These are phyloP conservation scores for Xylaria bambusicola DNA, from an alignment of 495 filamentous ascomycete genomes.

Conservation along the genomic window DNA sequence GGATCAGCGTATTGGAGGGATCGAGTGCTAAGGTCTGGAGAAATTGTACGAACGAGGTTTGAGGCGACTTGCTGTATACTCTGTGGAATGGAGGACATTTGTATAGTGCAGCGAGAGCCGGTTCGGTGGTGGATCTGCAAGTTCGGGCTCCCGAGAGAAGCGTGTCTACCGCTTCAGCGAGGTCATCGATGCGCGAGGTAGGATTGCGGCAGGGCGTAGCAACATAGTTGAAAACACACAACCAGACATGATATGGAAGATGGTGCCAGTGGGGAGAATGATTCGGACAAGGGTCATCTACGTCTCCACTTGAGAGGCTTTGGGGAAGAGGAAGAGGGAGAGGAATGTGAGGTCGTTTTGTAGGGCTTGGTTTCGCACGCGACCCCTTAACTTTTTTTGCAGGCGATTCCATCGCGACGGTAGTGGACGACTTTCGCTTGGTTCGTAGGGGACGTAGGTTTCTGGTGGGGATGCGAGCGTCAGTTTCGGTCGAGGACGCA, in stretches of 20 bases:
- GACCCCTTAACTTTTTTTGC: no score
- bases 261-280: no score
- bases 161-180: conserved; percentile 49
- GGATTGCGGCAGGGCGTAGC: conserved; percentile 62
- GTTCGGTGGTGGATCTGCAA: conserved; percentile 69
- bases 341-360: no score
- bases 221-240: conserved; percentile 68
- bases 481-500: conserved; percentile 5
- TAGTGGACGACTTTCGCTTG: neutral
- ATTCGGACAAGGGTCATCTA: no score
- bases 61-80: conserved; percentile 39
- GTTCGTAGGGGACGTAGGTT: neutral
- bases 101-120: conserved; percentile 75
- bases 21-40: conserved; percentile 25
- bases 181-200: conserved; percentile 38
- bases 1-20: conserved; percentile 32
- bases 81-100: conserved; percentile 59
- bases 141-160: conserved; percentile 61
- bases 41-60: conserved; percentile 49
- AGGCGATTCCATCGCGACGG: neutral
- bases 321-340: no score
- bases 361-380: no score
- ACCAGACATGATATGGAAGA: conserved; percentile 71
- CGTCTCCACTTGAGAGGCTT: no score
- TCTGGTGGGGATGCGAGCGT: neutral